phyloP scores from a whole-genome alignment of 2,329 filamentous ascomycete species.

The Knoxdaviesia capensis region DNA sequence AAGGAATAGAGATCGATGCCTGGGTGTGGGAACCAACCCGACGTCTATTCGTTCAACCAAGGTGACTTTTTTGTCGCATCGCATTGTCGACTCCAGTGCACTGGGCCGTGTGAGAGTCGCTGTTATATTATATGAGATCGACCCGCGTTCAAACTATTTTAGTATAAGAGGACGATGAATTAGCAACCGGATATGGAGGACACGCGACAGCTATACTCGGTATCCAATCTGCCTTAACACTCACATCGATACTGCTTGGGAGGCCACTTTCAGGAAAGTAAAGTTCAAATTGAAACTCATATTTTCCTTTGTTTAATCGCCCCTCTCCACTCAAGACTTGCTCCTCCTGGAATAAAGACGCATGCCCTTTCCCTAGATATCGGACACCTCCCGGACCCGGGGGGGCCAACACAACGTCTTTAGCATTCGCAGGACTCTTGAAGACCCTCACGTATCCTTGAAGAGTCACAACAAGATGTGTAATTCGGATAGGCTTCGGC shows the following conservation, averaged over 20 bases:
- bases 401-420: constrained; percentile 15
- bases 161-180: constrained; percentile 4
- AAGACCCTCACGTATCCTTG: constrained; percentile 66
- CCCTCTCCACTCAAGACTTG: constrained; percentile 63
- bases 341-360: constrained; percentile 69
- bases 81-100: constrained; percentile 60
- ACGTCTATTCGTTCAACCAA: constrained; percentile 74
- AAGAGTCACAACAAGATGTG: constrained; percentile 58
- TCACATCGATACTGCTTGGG: constrained; percentile 88
- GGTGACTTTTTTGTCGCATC: constrained; percentile 63
- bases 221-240: constrained; percentile 13
- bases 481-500: constrained; percentile 55
- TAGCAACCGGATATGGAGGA: not conserved
- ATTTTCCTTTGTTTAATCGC: constrained; percentile 50
- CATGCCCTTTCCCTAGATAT: constrained; percentile 59
- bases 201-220: not conserved
- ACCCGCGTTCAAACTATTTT: constrained; percentile 75
- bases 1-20: constrained; percentile 64
- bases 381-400: constrained; percentile 10
- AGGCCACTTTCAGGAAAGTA: constrained; percentile 48
- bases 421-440: constrained; percentile 42
- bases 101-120: constrained; percentile 79
- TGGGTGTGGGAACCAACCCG: constrained; percentile 51
- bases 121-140: constrained; percentile 78
- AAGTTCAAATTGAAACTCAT: constrained; percentile 62